Conservation (phyloP, 2,329 filamentous ascomycete genomes). For the Talaromyces sp. region DNA sequence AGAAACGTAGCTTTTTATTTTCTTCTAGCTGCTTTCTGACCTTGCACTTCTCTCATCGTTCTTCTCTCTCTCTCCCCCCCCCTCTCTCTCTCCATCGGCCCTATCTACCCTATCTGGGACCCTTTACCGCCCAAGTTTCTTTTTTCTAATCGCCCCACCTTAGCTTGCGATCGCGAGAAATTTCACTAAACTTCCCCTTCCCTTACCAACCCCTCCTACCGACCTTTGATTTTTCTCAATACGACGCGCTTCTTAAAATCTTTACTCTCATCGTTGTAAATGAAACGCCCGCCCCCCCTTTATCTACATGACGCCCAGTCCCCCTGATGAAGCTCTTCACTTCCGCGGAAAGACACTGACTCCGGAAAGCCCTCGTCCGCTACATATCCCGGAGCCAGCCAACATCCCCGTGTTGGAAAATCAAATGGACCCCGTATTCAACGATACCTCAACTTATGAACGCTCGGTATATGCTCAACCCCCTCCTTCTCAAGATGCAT, state of each 20-base stretch:
- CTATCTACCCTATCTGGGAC: constrained; percentile 17
- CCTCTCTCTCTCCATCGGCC: constrained; percentile 7
- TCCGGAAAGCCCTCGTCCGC: constrained; percentile 70
- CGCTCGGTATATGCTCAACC: constrained; percentile 38
- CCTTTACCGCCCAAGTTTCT: constrained; percentile 26
- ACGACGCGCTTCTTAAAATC: constrained; percentile 1
- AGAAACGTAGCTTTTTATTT: background rate
- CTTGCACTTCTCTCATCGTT: background rate
- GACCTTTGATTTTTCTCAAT: constrained; percentile 7
- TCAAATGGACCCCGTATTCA: constrained; percentile 72
- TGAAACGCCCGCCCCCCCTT: constrained; percentile 42
- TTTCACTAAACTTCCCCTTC: constrained; percentile 20
- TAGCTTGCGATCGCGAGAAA: constrained; percentile 39
- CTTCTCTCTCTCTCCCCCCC: constrained; percentile 1
- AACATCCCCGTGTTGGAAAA: constrained; percentile 71
- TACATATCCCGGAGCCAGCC: constrained; percentile 68
- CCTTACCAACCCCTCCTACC: background rate
- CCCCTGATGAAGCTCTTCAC: constrained; percentile 54
- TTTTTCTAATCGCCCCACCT: constrained; percentile 42
- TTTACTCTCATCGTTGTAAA: constrained; percentile 34
- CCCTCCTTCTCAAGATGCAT: constrained; percentile 16
- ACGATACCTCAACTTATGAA: constrained; percentile 64
- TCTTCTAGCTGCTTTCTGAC: background rate
- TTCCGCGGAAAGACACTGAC: constrained; percentile 67
- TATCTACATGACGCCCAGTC: constrained; percentile 59